Evolutionary conservation across 2,329 filamentous ascomycete species (phyloP).

Genomic region (Fusarium mundagurra): DNA sequence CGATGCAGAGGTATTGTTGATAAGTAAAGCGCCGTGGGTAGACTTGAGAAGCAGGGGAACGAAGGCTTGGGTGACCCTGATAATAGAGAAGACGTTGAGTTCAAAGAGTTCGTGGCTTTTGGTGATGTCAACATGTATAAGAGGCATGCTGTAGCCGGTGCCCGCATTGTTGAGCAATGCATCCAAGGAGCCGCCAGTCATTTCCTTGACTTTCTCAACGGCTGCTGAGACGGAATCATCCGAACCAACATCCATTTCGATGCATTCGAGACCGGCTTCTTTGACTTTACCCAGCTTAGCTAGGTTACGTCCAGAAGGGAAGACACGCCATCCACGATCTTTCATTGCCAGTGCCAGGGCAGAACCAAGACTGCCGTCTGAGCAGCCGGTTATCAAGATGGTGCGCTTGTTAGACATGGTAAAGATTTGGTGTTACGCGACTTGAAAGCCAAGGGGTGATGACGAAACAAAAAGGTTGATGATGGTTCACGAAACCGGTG

Average conservation of each 20-base stretch:
- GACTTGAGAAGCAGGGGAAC: conserved; percentile 37
- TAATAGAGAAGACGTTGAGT: conserved; percentile 41
- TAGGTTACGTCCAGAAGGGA: conserved; percentile 44
- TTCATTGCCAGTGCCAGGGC: conserved; percentile 46
- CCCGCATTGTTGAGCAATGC: conserved; percentile 47
- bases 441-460: accelerated
- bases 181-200: conserved; percentile 43
- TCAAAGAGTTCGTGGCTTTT: conserved; percentile 36
- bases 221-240: conserved; percentile 34
- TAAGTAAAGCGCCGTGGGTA: conserved; percentile 7
- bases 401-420: conserved; percentile 25
- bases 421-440: neutral
- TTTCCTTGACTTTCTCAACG: conserved; percentile 16
- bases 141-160: conserved; percentile 36
- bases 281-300: conserved; percentile 36
- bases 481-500: neutral
- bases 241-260: conserved; percentile 40
- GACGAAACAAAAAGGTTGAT: neutral
- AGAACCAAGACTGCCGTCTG: conserved; percentile 46
- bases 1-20: conserved; percentile 34
- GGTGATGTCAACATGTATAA: conserved; percentile 33
- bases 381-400: conserved; percentile 50
- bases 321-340: conserved; percentile 41
- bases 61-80: conserved; percentile 37
- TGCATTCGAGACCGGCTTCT: conserved; percentile 29